Evolutionary conservation across 805 yeast genomes (phyloP).

Genomic region (Sugiyamaella marilandica): DNA sequence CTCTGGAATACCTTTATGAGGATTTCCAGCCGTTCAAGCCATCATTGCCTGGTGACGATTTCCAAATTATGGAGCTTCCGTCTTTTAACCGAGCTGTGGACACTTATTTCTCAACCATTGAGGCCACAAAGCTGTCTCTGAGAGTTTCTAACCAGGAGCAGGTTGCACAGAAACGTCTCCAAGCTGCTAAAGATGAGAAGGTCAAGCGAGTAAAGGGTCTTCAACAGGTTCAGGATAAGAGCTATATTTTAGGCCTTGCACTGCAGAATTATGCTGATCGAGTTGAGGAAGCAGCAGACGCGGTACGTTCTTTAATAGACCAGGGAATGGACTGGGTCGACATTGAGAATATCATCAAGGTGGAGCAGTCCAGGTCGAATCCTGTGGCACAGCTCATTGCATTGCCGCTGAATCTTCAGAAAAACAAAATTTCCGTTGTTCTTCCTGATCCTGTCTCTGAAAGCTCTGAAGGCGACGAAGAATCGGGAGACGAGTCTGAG

Average conservation of each 20-base stretch:
- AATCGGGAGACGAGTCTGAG: slow-evolving; percentile 35
- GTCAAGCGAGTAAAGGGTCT: slow-evolving; percentile 63
- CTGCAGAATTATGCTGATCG: slow-evolving; percentile 63
- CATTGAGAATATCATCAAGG: slow-evolving; percentile 66
- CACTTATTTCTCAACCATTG: slow-evolving; percentile 75
- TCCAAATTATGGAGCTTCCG: slow-evolving; percentile 41
- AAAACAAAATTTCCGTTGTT: slow-evolving; percentile 57
- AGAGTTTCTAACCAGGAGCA: slow-evolving; percentile 70
- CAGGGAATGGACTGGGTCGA: slow-evolving; percentile 94
- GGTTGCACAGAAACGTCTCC: slow-evolving; percentile 69
- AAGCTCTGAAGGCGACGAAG: slow-evolving; percentile 30
- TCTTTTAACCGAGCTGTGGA: slow-evolving; percentile 85
- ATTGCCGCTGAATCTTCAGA: slow-evolving; percentile 63
- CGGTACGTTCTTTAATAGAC: slow-evolving; percentile 61
- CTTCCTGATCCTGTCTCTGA: slow-evolving; percentile 46
- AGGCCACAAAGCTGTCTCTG: slow-evolving; percentile 71
- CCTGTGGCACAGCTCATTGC: slow-evolving; percentile 57
- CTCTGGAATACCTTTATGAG: slow-evolving; percentile 49
- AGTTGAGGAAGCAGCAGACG: slow-evolving; percentile 65
- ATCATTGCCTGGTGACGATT: slow-evolving; percentile 26
- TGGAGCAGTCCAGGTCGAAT: slow-evolving; percentile 66
- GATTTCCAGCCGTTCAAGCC: slow-evolving; percentile 70
- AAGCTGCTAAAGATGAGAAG: slow-evolving; percentile 71
- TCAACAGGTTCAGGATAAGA: slow-evolving; percentile 55
- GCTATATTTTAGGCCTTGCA: slow-evolving; percentile 65